These are phyloP conservation scores for Cairneyella variabilis DNA, from an alignment of 495 filamentous ascomycete species.

Conservation along the genomic window DNA sequence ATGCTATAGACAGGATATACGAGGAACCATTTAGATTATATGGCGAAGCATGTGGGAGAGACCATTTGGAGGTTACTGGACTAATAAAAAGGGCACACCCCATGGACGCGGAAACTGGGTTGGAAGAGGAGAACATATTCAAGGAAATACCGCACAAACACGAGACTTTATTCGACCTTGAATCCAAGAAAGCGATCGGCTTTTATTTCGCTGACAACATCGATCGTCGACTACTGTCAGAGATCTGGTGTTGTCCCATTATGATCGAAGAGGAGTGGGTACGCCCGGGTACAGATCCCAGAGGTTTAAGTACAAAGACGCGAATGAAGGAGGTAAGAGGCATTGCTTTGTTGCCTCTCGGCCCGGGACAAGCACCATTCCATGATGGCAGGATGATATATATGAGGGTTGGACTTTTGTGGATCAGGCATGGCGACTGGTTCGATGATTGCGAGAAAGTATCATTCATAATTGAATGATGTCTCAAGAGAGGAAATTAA, in stretches of 20 bases:
- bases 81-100: neutral
- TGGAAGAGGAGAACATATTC: neutral
- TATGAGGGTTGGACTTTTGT: neutral
- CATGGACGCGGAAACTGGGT: neutral
- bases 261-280: neutral
- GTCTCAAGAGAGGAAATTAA: too few species aligned
- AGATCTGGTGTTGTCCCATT: conserved; percentile 2
- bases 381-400: neutral
- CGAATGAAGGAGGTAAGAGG: neutral
- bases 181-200: neutral
- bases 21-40: neutral
- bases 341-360: neutral
- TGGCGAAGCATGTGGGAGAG: neutral
- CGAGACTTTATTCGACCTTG: neutral
- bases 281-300: neutral
- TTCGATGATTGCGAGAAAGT: neutral
- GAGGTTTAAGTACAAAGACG: neutral
- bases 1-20: neutral
- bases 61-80: neutral
- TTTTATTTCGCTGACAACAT: conserved; percentile 6
- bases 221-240: neutral
- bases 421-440: neutral
- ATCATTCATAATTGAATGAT: neutral
- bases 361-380: too few species aligned
- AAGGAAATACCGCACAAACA: neutral